Conservation (phyloP, 306 rosid species). For the Abrus pulchellus region DNA sequence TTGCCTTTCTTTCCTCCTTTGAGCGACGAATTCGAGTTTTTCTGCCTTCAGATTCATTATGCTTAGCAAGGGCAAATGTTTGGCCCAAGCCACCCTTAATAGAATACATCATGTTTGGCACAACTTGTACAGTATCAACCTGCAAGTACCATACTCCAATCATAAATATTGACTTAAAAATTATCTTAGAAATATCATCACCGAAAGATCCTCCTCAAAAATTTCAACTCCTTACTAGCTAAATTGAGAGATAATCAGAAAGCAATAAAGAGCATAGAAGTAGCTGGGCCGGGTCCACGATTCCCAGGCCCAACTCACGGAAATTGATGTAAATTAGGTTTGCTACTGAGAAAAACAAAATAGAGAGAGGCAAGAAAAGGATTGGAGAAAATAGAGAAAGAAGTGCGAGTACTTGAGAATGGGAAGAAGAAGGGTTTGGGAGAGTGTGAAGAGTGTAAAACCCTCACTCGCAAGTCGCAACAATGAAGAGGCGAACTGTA, state of each 20-base stretch:
- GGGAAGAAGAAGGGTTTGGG: constrained; percentile 15
- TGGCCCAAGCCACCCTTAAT: constrained; percentile 83
- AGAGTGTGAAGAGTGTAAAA: constrained; percentile 1
- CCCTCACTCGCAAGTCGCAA: constrained; percentile 35
- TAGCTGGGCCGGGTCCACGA: background rate
- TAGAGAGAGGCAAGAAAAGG: no score
- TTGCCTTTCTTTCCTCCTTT: constrained; percentile 88
- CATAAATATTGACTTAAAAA: constrained; percentile 24
- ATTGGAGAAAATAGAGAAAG: background rate
- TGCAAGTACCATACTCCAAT: constrained; percentile 46
- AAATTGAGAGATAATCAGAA: background rate
- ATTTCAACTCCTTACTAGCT: no score
- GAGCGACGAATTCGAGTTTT: constrained; percentile 87
- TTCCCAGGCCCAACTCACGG: no score
- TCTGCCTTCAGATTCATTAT: constrained; percentile 81
- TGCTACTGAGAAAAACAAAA: no score
- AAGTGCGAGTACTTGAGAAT: background rate
- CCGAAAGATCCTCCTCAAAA: background rate
- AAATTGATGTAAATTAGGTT: no score
- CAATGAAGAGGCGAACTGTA: background rate
- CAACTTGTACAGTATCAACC: constrained; percentile 45
- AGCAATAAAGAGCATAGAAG: no score
- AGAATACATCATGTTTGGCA: constrained; percentile 67
- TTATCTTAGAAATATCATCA: constrained; percentile 26
- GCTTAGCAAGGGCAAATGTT: constrained; percentile 90